These are phyloP conservation scores for Casuarina equisetifolia DNA, from an alignment of 306 rosid genomes.

Conservation along the genomic window DNA sequence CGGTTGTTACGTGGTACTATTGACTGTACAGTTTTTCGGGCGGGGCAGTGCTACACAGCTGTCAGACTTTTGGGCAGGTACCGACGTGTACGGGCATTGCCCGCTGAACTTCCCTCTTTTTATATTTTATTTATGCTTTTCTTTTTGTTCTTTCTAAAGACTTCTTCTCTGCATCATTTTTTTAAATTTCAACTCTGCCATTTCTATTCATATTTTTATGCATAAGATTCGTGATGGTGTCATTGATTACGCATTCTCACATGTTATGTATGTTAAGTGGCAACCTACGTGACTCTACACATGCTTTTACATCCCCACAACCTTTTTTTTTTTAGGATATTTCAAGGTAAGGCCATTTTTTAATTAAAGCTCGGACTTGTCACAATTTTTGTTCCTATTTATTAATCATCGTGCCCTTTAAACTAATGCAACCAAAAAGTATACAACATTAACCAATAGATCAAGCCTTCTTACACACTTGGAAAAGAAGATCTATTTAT, in stretches of 20 bases:
- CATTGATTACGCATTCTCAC: background rate
- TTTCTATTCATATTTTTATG: background rate
- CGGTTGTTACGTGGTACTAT: background rate
- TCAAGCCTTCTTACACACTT: too few species aligned
- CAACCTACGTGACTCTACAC: background rate
- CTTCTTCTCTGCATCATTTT: background rate
- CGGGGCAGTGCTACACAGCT: slow-evolving; percentile 4
- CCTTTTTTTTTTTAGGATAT: background rate
- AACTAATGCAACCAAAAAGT: too few species aligned
- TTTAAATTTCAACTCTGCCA: background rate
- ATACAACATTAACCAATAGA: too few species aligned
- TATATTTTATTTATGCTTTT: background rate
- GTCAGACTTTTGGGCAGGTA: slow-evolving; percentile 11
- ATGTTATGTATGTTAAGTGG: background rate
- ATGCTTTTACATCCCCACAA: too few species aligned
- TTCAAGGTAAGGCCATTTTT: too few species aligned
- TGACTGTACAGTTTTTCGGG: background rate
- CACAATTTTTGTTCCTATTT: too few species aligned
- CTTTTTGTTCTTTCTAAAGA: background rate
- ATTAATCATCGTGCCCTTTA: too few species aligned
- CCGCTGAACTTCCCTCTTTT: background rate
- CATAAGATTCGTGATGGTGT: background rate
- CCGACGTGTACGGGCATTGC: slow-evolving; percentile 20
- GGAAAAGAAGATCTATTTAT: too few species aligned
- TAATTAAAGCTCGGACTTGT: too few species aligned